Conservation (phyloP, 306 rosid species). For the Cucumis melo region DNA sequence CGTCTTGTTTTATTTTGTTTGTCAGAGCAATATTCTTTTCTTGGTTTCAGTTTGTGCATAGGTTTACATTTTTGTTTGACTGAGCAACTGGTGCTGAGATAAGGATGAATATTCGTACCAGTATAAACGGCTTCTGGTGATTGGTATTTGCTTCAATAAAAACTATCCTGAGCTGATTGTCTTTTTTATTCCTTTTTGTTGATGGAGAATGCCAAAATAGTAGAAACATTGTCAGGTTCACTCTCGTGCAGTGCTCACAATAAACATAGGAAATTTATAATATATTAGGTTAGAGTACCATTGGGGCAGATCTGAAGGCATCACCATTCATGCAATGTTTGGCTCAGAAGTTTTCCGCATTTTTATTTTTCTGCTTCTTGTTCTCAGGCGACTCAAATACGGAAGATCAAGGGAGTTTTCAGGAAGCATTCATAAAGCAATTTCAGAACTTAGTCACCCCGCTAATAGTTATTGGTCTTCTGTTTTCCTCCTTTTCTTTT, state of each 20-base stretch:
- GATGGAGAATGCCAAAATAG: not conserved
- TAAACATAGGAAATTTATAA: not conserved
- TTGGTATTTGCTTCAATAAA: not conserved
- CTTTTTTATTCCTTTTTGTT: not conserved
- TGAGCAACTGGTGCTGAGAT: not conserved
- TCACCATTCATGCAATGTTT: not conserved
- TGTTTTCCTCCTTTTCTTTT: constrained; percentile 39
- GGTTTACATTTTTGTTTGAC: not conserved
- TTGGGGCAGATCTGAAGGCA: not conserved
- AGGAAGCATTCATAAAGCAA: constrained; percentile 41
- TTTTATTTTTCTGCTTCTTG: constrained; percentile 6
- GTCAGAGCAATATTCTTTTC: not conserved
- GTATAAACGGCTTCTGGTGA: not conserved
- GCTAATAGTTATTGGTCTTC: constrained; percentile 41
- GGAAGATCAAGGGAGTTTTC: constrained; percentile 48
- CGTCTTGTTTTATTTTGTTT: not conserved
- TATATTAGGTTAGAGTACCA: not conserved
- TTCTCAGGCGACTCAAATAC: constrained; percentile 58
- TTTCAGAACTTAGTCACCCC: constrained; percentile 43
- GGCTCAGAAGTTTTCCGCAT: not conserved
- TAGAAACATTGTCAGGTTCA: not conserved
- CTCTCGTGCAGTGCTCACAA: not conserved
- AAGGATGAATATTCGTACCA: not conserved
- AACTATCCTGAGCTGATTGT: not conserved
- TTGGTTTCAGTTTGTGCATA: not conserved